Evolutionary conservation across 805 yeast genomes (phyloP), one percentile per base, ranked within the genome.

Genomic region (Yarrowia bubula): DNA sequence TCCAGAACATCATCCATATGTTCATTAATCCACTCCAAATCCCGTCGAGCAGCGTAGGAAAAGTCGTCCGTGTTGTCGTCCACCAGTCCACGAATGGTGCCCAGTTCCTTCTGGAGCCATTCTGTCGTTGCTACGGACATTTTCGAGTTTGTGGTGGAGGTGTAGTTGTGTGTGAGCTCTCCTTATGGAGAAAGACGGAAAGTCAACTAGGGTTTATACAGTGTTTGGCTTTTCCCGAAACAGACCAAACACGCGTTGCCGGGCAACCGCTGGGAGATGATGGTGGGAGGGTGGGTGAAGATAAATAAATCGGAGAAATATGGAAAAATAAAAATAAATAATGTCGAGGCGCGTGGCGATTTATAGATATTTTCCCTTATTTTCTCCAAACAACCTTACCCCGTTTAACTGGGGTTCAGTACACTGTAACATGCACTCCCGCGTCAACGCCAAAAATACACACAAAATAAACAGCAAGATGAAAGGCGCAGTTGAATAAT

Each of bases 101-200:
- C 71, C 71, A 81, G 73, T 69, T 83, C 85, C 58, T 73, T 73
- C 38, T 81, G 76, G 55, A 83, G 75, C 84, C 85, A 84, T 67
- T 76, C 80, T 11, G 84, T 80, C 1, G 86, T 75, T 7, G 86
- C 88, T n/a, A 69, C 67, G 28, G 64, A 33, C 51, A 44, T 58
- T 17, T 43, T 14, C n/a, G 8, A 1, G 50, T 35, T 9, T 41
- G 13, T 53, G 8, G 62, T 41, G 39, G 28, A 8, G 4, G 42
- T 22, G 28, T 3, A 3, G 28, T 22, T 3, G 28, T 22, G 28
- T 22, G 28, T 3, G 28, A 22, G 28, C 28, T 22, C 28, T 22
- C 28, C 28, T 22, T 22, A 22, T 22, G 28, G 28, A 22, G 28
- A 22, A 22, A 22, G 28, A 14, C n/a, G 17, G 33, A 22, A 47